Evolutionary conservation across 257 asterid genomes (phyloP).

Genomic region (Nicotiana sylvestris): DNA sequence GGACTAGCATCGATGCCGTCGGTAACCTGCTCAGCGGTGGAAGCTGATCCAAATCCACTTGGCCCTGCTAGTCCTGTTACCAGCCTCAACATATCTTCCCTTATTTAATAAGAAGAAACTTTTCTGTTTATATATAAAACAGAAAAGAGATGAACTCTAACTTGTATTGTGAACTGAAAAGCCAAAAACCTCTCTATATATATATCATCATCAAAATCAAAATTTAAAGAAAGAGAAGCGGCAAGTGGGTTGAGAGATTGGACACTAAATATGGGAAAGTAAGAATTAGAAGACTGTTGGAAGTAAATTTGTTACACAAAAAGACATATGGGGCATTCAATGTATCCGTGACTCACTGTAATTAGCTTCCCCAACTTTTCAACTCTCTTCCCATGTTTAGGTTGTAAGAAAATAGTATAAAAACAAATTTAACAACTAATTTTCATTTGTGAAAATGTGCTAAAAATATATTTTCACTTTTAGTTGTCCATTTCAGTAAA

Average conservation of each 20-base stretch:
- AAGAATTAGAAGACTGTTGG: neutral
- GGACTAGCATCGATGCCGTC: slow-evolving; percentile 40
- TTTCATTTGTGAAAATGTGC: no score
- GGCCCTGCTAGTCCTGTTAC: slow-evolving; percentile 46
- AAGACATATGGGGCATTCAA: neutral
- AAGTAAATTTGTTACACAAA: neutral
- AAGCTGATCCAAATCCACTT: slow-evolving; percentile 51
- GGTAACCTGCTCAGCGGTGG: slow-evolving; percentile 56
- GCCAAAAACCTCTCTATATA: no score
- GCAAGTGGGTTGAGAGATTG: neutral
- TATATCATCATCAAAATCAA: neutral
- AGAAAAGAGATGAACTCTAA: no score
- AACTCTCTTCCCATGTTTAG: neutral
- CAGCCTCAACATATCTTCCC: slow-evolving; percentile 34
- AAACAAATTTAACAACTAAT: no score
- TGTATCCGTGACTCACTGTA: neutral
- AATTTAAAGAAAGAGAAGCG: no score
- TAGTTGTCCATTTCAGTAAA: no score
- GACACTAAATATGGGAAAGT: neutral
- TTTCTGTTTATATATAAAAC: no score
- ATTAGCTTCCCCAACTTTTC: neutral
- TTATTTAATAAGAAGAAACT: no score
- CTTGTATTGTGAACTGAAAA: no score
- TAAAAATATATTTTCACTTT: no score
- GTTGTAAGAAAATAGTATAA: neutral